These are phyloP conservation scores for Ogataea zsoltii DNA, from an alignment of 805 yeast genomes.

Conservation along the genomic window DNA sequence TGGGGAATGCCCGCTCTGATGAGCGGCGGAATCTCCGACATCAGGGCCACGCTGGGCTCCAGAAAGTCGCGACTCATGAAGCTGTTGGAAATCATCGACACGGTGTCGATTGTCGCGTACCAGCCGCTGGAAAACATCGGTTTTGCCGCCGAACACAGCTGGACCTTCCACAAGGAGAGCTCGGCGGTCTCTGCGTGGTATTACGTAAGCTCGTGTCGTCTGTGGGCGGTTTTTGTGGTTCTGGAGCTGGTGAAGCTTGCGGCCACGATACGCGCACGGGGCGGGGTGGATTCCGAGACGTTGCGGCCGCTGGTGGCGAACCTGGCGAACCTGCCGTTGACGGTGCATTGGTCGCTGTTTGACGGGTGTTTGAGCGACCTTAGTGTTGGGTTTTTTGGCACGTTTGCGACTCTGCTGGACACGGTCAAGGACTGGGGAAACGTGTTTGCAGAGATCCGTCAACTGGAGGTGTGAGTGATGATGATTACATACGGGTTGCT, in stretches of 20 bases:
- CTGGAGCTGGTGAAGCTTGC: constrained; percentile 30
- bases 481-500: no score
- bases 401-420: constrained; percentile 26
- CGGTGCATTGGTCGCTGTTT: constrained; percentile 39
- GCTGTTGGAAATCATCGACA: constrained; percentile 27
- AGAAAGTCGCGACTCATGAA: constrained; percentile 18
- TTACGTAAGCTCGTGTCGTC: constrained; percentile 32
- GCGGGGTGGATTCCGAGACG: no score
- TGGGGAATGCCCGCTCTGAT: constrained; percentile 35
- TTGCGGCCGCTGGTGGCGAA: constrained; percentile 28
- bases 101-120: constrained; percentile 28
- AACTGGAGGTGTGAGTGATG: constrained; percentile 5
- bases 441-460: constrained; percentile 16
- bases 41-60: constrained; percentile 11
- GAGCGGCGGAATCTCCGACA: constrained; percentile 24
- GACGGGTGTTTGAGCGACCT: constrained; percentile 36
- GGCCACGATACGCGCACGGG: constrained; percentile 1
- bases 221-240: constrained; percentile 39
- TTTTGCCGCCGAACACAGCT: constrained; percentile 34
- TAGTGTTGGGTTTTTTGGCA: constrained; percentile 38
- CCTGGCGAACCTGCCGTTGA: constrained; percentile 37
- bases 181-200: constrained; percentile 27
- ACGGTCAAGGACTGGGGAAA: constrained; percentile 27
- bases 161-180: constrained; percentile 26
- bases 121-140: constrained; percentile 39